Base-by-base conservation (phyloP, 352 stramenopile species). In the Globisporangium cylindrosporum region DNA sequence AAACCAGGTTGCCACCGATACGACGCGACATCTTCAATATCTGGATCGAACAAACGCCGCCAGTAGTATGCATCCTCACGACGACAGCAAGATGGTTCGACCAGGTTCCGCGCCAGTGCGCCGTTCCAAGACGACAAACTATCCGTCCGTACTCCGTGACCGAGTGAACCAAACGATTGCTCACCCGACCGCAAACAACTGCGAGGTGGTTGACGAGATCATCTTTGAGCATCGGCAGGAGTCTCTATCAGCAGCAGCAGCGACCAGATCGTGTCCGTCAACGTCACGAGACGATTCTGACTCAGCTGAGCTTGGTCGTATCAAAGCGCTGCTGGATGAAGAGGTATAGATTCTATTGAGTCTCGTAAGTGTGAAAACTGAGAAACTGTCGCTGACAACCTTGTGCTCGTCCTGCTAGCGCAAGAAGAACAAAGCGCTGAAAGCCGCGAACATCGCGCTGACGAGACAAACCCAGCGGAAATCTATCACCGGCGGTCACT, bases 41-140 rank as follows among this genome's bases (percentile, higher is more conserved):
- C 34, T 75, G 4, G 56, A 68, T 18, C 32, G 53, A 46, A 25
- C 36, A n/a, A 25, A 8, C 6, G 32, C 29, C 32, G 6, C 32
- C 32, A 36, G 32, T 36, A 36, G 27, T 41, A 32, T 58, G 22
- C 25, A 66, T 25, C 15, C 43, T 20, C 34, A 22, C 15, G 43
- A 55, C 10, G 38, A 54, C 54, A 55, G 14, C 43, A 68, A 71
- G 15, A 22, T 70, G 6, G 64, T 72, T 15, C 75, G 85, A 20
- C 85, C 87, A 22, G 77, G 91, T 22, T 95, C 85, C 22, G 87
- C 87, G 8, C 87, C 87, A n/a, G 82, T 91, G 27, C 77, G 76
- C 46, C 73, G 85, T 64, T 77, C 76, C 1, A 89, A 86, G 53
- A 57, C 73, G 20, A 71, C 75, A 6, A 83, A 75, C 8, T 94